Base-by-base conservation (phyloP, 2,329 filamentous ascomycete species). In the Pseudogymnoascus pannorum region DNA sequence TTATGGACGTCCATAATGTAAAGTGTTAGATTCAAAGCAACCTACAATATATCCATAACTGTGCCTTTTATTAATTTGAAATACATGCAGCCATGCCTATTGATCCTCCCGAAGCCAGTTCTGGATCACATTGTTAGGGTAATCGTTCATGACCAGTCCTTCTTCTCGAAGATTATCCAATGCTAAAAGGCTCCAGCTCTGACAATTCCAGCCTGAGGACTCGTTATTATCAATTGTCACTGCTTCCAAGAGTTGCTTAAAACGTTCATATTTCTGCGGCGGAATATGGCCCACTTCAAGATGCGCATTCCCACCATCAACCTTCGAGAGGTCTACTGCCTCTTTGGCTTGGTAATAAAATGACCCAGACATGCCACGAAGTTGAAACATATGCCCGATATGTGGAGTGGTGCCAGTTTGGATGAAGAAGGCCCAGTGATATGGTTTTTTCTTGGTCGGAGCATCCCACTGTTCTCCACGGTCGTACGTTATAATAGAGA, bases 121-220 rank as follows among this genome's bases (percentile, higher is more conserved):
- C 42, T 26, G 42, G n/a, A 48, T 26, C 42, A 24, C 42, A 26
- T 48, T 26, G 16, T 48, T 48, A 22, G 42, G 3, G 12, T 48
- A 48, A n/a, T 48, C 42, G 14, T 48, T 14, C 6, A 7, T 14
- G 26, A 61, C 29, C 3, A 57, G 20, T n/a, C 44, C 59, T 26
- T 58, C 44, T 38, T 16, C 31, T 38, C 42, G 40, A 29, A 61
- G 59, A 16, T 22, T 5, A 29, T 61, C 16, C 26, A 57, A 36
- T 8, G 42, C 59, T 20, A 9, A n/a, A 20, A 61, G 31, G 51
- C 51, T 42, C 60, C 60, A 61, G 24, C 35, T 59, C 33, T 61
- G 60, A 20, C 35, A 61, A 59, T 61, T 61, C 60, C 60, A 61
- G 2, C 38, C 60, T 5, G 54, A 59, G 33, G 51, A 61, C 51